Percentiles rank a stretch among this genome's conserved stretches.
Conservation (phyloP, 2,329 filamentous ascomycete species). For the Leptographium wingfieldii region DNA sequence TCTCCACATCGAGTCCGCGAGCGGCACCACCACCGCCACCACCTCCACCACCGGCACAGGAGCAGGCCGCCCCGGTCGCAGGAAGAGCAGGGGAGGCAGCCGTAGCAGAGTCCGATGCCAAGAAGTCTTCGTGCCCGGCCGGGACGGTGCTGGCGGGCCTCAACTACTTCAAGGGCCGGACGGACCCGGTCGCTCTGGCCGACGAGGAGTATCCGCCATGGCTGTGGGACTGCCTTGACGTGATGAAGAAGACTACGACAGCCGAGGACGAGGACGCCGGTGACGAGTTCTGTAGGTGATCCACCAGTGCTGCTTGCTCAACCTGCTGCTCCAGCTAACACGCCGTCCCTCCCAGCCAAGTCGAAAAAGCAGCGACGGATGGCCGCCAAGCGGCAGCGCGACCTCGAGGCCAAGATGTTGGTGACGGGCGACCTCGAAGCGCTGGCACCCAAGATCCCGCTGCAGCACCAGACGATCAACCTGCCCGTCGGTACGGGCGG, state of each 20-base stretch:
- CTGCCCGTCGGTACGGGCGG: conserved; percentile 40
- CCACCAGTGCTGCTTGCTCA: too few relatives aligned
- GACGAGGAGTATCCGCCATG: conserved; percentile 70
- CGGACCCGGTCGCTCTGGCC: conserved; percentile 59
- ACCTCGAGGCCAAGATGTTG: conserved; percentile 44
- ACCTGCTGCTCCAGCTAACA: neutral
- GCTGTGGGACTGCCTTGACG: conserved; percentile 63
- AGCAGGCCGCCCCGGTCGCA: neutral
- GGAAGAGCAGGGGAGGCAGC: conserved; percentile 2
- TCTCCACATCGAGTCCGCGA: conserved; percentile 19
- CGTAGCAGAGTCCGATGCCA: conserved; percentile 13
- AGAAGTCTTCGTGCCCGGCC: conserved; percentile 2
- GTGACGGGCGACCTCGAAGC: conserved; percentile 54
- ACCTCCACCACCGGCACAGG: neutral
- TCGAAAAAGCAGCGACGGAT: conserved; percentile 68
- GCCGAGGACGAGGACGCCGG: conserved; percentile 41
- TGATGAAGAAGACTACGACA: conserved; percentile 39
- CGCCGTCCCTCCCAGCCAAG: conserved; percentile 44
- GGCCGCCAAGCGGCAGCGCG: conserved; percentile 52
- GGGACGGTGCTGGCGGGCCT: conserved; percentile 62
- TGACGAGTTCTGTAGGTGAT: conserved; percentile 65
- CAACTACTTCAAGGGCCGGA: conserved; percentile 62
- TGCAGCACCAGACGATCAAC: conserved; percentile 70
- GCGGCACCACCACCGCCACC: conserved; percentile 9
- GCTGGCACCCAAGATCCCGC: conserved; percentile 55